These are phyloP conservation scores for Ceratobasidium sp. DNA, from an alignment of 1,284 basidiomycete genomes.

Conservation along the genomic window DNA sequence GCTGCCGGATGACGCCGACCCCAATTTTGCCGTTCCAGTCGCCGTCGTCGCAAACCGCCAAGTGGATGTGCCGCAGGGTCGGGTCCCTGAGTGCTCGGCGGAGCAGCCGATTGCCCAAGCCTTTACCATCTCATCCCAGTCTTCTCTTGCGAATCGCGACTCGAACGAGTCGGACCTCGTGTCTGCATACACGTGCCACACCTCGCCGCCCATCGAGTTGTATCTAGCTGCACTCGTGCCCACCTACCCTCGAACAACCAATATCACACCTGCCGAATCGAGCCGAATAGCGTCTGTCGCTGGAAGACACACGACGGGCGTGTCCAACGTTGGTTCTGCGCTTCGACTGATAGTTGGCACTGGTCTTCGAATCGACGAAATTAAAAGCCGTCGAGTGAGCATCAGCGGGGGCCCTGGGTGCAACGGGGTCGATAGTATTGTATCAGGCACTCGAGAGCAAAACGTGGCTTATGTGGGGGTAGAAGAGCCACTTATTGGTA, in stretches of 20 bases:
- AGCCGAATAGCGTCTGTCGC: constrained; percentile 1
- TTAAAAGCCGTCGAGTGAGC: not conserved
- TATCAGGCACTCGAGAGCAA: not conserved
- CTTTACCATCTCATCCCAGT: constrained; percentile 2
- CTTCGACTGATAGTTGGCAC: not conserved
- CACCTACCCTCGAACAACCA: not conserved
- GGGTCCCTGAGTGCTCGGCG: constrained; percentile 5
- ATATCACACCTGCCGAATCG: not conserved
- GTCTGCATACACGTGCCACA: not conserved
- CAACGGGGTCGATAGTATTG: not conserved
- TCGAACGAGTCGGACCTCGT: constrained; percentile 1
- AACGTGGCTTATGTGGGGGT: not conserved
- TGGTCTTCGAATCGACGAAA: not conserved
- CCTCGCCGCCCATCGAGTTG: not conserved
- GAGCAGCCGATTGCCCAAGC: not conserved
- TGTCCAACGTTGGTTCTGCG: not conserved
- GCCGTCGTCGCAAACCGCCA: not conserved
- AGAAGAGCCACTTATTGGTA: not conserved
- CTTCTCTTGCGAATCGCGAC: not conserved
- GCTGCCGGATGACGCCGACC: not conserved
- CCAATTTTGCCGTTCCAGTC: constrained; percentile 2
- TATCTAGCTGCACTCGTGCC: not conserved
- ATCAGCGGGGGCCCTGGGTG: not conserved
- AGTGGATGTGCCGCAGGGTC: not conserved
- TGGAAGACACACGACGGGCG: not conserved